Evolutionary conservation across 2,329 filamentous ascomycete genomes (phyloP).

Genomic region (Cordyceps farinosa): DNA sequence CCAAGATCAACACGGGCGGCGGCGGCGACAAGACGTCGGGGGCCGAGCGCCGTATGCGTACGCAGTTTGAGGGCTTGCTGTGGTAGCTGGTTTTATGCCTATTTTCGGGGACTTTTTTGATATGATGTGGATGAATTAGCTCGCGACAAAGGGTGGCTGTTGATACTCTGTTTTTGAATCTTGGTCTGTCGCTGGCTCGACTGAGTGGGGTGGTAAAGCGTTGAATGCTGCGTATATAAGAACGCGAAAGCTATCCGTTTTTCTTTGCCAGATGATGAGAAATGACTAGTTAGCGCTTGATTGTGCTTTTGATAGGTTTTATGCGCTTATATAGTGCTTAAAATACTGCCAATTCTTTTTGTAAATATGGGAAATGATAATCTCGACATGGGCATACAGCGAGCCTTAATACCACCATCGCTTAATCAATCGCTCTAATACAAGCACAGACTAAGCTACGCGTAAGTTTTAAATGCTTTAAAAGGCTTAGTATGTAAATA

Average conservation of each 20-base stretch:
- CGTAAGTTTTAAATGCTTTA: neutral
- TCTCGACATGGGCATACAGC: neutral
- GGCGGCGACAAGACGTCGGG: constrained; percentile 4
- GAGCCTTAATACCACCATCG: neutral
- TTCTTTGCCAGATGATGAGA: neutral
- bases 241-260: neutral
- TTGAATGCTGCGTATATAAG: neutral
- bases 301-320: neutral
- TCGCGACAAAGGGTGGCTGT: neutral
- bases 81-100: neutral
- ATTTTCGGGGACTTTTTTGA: neutral
- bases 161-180: neutral
- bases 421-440: neutral
- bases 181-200: neutral
- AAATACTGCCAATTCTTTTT: too few relatives aligned
- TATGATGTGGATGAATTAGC: neutral
- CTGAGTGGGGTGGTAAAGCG: neutral
- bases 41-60: neutral
- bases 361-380: too few relatives aligned
- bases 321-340: too few relatives aligned
- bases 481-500: neutral
- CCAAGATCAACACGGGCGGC: neutral
- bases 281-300: neutral
- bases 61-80: constrained; percentile 4
- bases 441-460: neutral